A percentile compares a stretch with the other conserved stretches of the same genome.
Conservation (phyloP, 129 eudicot genomes). For the sunflower (Helianthus annuus) region HanXRQr2.0-SUNRISE NC_035438.2:76116925-76117424, state of each 20-base stretch:
- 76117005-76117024: constrained; percentile 70
- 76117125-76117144: no score
- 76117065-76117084: not conserved
- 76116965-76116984: constrained; percentile 28
- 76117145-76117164: not conserved
- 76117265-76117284: no score
- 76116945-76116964: not conserved
- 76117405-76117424: no score
- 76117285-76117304: no score
- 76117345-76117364: no score
- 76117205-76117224: not conserved
- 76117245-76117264: no score
- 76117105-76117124: not conserved
- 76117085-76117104: not conserved
- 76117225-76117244: not conserved
- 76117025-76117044: constrained; percentile 65
- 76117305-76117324: no score
- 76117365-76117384: no score
- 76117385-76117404: no score
- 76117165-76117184: not conserved
- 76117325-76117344: no score
- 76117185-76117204: not conserved
- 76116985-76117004: constrained; percentile 66
- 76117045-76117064: constrained; percentile 16
- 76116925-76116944: constrained; percentile 1